These are phyloP conservation scores for Ascobolus immersus DNA, from an alignment of 495 filamentous ascomycete genomes.

Conservation along the genomic window DNA sequence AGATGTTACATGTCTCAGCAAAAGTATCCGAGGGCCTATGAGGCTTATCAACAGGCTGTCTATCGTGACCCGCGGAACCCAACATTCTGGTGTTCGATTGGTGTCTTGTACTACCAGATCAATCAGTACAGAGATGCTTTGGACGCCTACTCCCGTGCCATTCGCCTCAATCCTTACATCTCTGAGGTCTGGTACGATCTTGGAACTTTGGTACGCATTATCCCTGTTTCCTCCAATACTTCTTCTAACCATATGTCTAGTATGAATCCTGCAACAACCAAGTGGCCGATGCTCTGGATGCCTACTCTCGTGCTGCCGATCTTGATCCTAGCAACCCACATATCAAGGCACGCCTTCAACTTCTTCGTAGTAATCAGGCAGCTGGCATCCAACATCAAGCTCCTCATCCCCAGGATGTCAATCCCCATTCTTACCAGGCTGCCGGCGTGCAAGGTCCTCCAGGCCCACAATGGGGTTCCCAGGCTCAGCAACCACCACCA, in stretches of 20 bases:
- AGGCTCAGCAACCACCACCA: slow-evolving; percentile 29
- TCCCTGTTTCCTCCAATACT: slow-evolving; percentile 1
- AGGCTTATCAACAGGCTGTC: slow-evolving; percentile 96
- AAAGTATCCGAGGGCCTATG: slow-evolving; percentile 97
- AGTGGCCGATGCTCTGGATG: slow-evolving; percentile 84
- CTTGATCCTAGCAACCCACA: slow-evolving; percentile 81
- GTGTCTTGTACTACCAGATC: slow-evolving; percentile 98
- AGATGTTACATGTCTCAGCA: slow-evolving; percentile 98
- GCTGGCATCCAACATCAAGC: slow-evolving; percentile 41
- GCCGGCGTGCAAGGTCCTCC: slow-evolving; percentile 38
- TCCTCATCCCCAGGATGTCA: slow-evolving; percentile 57
- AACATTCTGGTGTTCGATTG: slow-evolving; percentile 99
- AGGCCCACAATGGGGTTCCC: slow-evolving; percentile 70
- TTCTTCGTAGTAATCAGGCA: slow-evolving; percentile 55
- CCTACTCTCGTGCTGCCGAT: slow-evolving; percentile 82
- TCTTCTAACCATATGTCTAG: slow-evolving; percentile 20
- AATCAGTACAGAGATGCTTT: slow-evolving; percentile 98
- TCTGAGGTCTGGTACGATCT: slow-evolving; percentile 99
- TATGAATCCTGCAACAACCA: slow-evolving; percentile 99
- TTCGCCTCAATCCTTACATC: slow-evolving; percentile 93
- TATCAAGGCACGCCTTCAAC: slow-evolving; percentile 80
- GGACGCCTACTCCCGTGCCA: slow-evolving; percentile 94
- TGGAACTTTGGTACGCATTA: slow-evolving; percentile 60
- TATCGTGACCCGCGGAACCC: slow-evolving; percentile 96
- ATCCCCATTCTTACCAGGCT: slow-evolving; percentile 57